These are phyloP conservation scores for Ustilago cynodontis DNA, from an alignment of 1,284 basidiomycete genomes.

Conservation along the genomic window DNA sequence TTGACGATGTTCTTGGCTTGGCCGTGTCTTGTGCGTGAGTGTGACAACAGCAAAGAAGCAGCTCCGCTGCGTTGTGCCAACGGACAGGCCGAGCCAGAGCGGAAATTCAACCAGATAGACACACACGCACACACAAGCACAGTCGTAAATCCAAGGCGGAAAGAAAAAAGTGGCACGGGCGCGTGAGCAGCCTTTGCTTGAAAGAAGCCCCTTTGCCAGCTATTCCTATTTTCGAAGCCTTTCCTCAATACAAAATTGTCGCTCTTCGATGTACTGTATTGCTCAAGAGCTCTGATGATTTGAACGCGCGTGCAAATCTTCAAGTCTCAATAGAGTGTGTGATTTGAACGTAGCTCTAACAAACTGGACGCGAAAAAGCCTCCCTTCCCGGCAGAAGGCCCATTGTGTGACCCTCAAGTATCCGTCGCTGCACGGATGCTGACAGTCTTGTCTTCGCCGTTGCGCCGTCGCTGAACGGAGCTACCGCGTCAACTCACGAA, in stretches of 20 bases:
- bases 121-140: not conserved
- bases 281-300: not conserved
- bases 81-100: conserved; percentile 1
- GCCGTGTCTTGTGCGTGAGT: not conserved
- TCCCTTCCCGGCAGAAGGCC: no score
- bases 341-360: not conserved
- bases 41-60: not conserved
- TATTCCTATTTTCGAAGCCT: not conserved
- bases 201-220: conserved; percentile 1
- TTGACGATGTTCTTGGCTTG: not conserved
- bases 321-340: not conserved
- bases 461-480: no score
- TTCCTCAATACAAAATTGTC: not conserved
- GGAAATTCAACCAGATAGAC: conserved; percentile 3
- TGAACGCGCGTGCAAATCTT: not conserved
- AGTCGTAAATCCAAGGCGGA: not conserved
- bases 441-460: no score
- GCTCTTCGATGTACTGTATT: not conserved
- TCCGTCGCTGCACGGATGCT: no score
- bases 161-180: conserved; percentile 20
- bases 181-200: conserved; percentile 19
- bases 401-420: no score
- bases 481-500: no score
- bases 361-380: not conserved
- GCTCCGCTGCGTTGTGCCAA: conserved; percentile 5